Evolutionary conservation across 2,329 filamentous ascomycete genomes (phyloP).

Genomic region (Aspergillus tamarii): DNA sequence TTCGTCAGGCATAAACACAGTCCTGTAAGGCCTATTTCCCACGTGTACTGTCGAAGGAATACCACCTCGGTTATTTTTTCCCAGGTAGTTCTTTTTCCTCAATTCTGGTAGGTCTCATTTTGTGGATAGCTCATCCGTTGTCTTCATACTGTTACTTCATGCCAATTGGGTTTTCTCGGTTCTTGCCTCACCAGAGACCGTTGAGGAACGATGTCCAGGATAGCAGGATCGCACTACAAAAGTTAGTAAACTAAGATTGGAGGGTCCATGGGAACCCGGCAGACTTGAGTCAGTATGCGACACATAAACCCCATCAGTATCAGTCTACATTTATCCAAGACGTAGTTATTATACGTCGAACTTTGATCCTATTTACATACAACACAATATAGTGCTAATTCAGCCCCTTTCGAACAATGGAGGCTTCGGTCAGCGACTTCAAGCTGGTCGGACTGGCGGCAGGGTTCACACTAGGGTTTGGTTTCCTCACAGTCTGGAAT

Average conservation of each 20-base stretch:
- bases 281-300: background rate
- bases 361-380: background rate
- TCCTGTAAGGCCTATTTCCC: background rate
- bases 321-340: background rate
- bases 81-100: background rate
- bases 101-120: background rate
- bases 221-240: background rate
- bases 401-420: background rate
- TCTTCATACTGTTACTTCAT: background rate
- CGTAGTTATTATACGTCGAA: background rate
- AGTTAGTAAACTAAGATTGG: background rate
- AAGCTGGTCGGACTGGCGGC: background rate
- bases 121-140: background rate
- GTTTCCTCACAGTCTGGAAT: constrained; percentile 1
- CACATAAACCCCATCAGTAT: background rate
- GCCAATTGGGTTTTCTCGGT: background rate
- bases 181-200: background rate
- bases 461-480: background rate
- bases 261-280: background rate
- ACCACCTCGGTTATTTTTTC: background rate
- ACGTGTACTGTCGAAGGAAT: background rate
- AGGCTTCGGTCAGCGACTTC: background rate
- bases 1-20: background rate
- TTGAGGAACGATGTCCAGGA: background rate
- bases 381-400: background rate